Evolutionary conservation across 164 flowering plant genomes (phyloP).

Genomic region (Dillenia turbinata): DNA sequence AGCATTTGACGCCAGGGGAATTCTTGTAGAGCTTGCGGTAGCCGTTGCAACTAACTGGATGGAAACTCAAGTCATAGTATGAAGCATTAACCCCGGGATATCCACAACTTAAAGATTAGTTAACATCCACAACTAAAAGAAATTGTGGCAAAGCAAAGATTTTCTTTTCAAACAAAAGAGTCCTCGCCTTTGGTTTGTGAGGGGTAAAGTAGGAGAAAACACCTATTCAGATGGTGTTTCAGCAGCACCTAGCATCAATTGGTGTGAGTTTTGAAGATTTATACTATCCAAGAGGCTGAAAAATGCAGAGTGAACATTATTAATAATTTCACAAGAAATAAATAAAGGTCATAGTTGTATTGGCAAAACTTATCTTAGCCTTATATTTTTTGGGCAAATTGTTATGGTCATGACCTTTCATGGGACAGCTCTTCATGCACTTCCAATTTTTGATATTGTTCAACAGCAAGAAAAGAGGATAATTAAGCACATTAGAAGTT

Average conservation of each 20-base stretch:
- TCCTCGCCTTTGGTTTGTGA: too few species aligned
- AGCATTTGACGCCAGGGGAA: slow-evolving; percentile 66
- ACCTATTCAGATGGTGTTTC: slow-evolving; percentile 87
- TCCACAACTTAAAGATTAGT: slow-evolving; percentile 57
- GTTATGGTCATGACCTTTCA: slow-evolving; percentile 78
- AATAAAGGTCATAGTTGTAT: too few species aligned
- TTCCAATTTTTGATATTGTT: slow-evolving; percentile 73
- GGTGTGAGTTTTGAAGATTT: slow-evolving; percentile 74
- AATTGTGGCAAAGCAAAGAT: too few species aligned
- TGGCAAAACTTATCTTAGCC: slow-evolving; percentile 27
- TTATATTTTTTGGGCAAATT: slow-evolving; percentile 66
- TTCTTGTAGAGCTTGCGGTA: slow-evolving; percentile 91
- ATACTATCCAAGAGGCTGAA: slow-evolving; percentile 68
- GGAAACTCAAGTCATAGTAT: slow-evolving; percentile 83
- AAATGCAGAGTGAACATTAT: slow-evolving; percentile 1
- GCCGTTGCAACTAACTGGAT: slow-evolving; percentile 59
- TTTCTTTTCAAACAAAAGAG: too few species aligned
- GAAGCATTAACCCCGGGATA: slow-evolving; percentile 87
- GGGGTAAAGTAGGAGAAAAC: neutral
- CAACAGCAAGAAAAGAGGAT: slow-evolving; percentile 33
- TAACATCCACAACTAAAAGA: too few species aligned
- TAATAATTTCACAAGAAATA: neutral
- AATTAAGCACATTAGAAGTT: neutral
- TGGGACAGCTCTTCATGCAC: slow-evolving; percentile 77
- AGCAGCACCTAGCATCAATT: slow-evolving; percentile 87